These are phyloP conservation scores for Apiotrichum akiyoshidainum DNA, from an alignment of 1,284 basidiomycete species.

Conservation along the genomic window DNA sequence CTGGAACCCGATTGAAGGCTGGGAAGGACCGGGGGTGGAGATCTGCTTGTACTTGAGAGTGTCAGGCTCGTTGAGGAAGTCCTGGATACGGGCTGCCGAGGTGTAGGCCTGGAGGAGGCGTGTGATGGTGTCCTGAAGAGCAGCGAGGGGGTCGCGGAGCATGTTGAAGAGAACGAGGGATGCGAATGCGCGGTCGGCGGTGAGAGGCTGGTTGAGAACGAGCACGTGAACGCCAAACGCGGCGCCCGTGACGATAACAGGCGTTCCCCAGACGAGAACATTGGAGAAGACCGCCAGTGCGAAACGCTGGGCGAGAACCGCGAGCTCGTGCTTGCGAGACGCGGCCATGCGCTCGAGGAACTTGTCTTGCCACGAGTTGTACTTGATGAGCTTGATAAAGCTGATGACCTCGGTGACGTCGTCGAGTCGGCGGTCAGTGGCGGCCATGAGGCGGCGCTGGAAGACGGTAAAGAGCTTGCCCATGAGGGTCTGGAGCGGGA, in stretches of 20 bases:
- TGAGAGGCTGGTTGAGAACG: slow-evolving; percentile 38
- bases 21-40: slow-evolving; percentile 40
- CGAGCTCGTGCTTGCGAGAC: slow-evolving; percentile 53
- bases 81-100: slow-evolving; percentile 50
- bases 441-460: slow-evolving; percentile 53
- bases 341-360: slow-evolving; percentile 54
- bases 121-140: slow-evolving; percentile 49
- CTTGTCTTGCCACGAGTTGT: slow-evolving; percentile 54
- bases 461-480: slow-evolving; percentile 52
- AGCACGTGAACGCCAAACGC: slow-evolving; percentile 53
- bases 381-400: slow-evolving; percentile 55
- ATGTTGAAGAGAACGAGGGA: slow-evolving; percentile 58
- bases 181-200: slow-evolving; percentile 50
- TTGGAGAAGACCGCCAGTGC: slow-evolving; percentile 49
- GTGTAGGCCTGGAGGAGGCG: slow-evolving; percentile 53
- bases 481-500: slow-evolving; percentile 50
- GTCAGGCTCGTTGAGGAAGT: slow-evolving; percentile 56
- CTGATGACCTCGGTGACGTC: slow-evolving; percentile 57
- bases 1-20: slow-evolving; percentile 55
- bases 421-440: slow-evolving; percentile 57
- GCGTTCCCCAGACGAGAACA: slow-evolving; percentile 52
- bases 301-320: slow-evolving; percentile 51
- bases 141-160: slow-evolving; percentile 46
- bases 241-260: slow-evolving; percentile 53
- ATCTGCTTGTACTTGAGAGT: slow-evolving; percentile 58